Percentiles rank a stretch among this genome's conserved stretches.
phyloP scores from a whole-genome alignment of 1,139 yeast genomes.

The Pichia inconspicua region DNA sequence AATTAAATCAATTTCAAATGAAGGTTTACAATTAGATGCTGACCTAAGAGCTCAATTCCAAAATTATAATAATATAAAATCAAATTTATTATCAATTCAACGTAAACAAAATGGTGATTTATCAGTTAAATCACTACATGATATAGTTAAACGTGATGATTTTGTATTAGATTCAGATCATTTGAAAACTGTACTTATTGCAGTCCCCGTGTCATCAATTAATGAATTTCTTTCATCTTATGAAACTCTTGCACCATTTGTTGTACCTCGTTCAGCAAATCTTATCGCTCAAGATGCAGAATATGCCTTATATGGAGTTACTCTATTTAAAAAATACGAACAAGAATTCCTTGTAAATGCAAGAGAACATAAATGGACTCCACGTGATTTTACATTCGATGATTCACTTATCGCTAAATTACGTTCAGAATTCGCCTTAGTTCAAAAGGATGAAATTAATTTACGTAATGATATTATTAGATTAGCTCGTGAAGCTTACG shows the following conservation, averaged over 20 bases:
- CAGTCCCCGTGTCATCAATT: slow-evolving; percentile 65
- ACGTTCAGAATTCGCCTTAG: slow-evolving; percentile 52
- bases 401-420: slow-evolving; percentile 66
- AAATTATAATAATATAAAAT: slow-evolving; percentile 71
- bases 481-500: slow-evolving; percentile 78
- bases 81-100: slow-evolving; percentile 80
- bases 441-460: slow-evolving; percentile 65
- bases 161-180: slow-evolving; percentile 83
- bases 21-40: slow-evolving; percentile 71
- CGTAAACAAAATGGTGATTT: slow-evolving; percentile 90
- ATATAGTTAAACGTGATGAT: slow-evolving; percentile 75
- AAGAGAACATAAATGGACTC: slow-evolving; percentile 85
- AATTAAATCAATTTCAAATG: slow-evolving; percentile 61
- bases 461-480: slow-evolving; percentile 74
- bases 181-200: slow-evolving; percentile 72
- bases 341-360: slow-evolving; percentile 61
- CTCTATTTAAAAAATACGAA: slow-evolving; percentile 74
- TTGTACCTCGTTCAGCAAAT: slow-evolving; percentile 84
- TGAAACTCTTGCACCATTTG: slow-evolving; percentile 72
- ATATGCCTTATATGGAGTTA: slow-evolving; percentile 64
- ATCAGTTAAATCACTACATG: slow-evolving; percentile 83
- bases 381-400: slow-evolving; percentile 86
- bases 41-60: slow-evolving; percentile 71
- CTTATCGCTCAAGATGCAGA: slow-evolving; percentile 67
- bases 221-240: slow-evolving; percentile 58